A percentile compares a stretch with the other conserved stretches of the same genome.
Evolutionary conservation across 2,329 filamentous ascomycete genomes (phyloP).

Genomic region (Aspergillus sp.): DNA sequence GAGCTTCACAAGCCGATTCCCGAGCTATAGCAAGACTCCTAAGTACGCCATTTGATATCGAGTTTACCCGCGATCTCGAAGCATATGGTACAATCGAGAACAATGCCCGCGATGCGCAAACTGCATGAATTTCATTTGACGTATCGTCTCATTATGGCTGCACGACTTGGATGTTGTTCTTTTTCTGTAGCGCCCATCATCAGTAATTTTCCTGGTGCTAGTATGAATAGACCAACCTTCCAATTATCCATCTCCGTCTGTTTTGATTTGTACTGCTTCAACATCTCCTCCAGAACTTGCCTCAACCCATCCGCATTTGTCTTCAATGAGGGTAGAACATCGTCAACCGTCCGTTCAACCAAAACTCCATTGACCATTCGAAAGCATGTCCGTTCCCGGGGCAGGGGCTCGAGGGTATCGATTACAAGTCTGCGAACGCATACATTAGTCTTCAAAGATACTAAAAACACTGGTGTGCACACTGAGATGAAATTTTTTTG

Average conservation of each 20-base stretch:
- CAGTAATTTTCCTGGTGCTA: not conserved
- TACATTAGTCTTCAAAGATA: slow-evolving; percentile 21
- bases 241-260: slow-evolving; percentile 96
- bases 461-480: not conserved
- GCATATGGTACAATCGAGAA: slow-evolving; percentile 14
- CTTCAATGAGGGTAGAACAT: slow-evolving; percentile 86
- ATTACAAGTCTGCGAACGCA: slow-evolving; percentile 74
- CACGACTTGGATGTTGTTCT: slow-evolving; percentile 55
- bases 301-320: slow-evolving; percentile 93
- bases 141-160: slow-evolving; percentile 41
- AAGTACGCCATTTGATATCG: not conserved
- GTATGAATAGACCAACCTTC: slow-evolving; percentile 72
- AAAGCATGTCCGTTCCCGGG: slow-evolving; percentile 91
- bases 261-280: slow-evolving; percentile 95
- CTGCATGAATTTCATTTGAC: slow-evolving; percentile 7
- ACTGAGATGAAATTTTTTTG: not conserved
- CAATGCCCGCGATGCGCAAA: not conserved
- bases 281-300: slow-evolving; percentile 89
- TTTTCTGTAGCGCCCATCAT: slow-evolving; percentile 43
- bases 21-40: slow-evolving; percentile 3
- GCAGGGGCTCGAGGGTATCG: slow-evolving; percentile 83
- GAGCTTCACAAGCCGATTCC: not conserved
- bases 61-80: not conserved
- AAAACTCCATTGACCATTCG: slow-evolving; percentile 98
- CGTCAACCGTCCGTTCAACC: slow-evolving; percentile 89